Conservation (phyloP, 495 filamentous ascomycete species). For the Aspergillus indologenus region DNA sequence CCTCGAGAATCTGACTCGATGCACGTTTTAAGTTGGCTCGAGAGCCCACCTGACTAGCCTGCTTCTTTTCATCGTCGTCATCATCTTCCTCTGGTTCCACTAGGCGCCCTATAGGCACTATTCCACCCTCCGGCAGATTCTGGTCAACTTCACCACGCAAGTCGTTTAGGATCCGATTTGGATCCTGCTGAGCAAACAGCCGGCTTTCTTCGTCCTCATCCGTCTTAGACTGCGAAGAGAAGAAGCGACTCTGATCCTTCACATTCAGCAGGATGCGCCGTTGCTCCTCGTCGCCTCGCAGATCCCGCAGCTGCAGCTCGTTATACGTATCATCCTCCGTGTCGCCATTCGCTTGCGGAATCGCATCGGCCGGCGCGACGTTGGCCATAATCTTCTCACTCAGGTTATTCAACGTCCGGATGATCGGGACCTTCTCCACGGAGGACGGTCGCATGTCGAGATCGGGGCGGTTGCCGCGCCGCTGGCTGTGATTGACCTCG, state of each 20-base stretch:
- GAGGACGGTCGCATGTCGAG: constrained; percentile 75
- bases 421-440: constrained; percentile 69
- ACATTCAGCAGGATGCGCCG: constrained; percentile 80
- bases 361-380: constrained; percentile 71
- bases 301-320: constrained; percentile 74
- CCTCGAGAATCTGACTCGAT: constrained; percentile 42
- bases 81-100: constrained; percentile 61
- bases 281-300: constrained; percentile 69
- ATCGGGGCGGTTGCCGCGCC: constrained; percentile 79
- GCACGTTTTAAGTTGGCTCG: constrained; percentile 35
- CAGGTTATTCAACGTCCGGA: constrained; percentile 79
- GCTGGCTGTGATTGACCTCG: constrained; percentile 80
- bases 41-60: constrained; percentile 37
- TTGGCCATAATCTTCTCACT: constrained; percentile 89
- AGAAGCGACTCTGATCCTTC: constrained; percentile 78
- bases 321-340: constrained; percentile 74
- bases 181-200: constrained; percentile 62
- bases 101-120: constrained; percentile 39
- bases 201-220: constrained; percentile 51
- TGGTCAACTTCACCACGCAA: constrained; percentile 59
- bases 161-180: constrained; percentile 59
- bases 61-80: constrained; percentile 50
- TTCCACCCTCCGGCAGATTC: constrained; percentile 54
- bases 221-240: constrained; percentile 60
- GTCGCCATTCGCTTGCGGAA: constrained; percentile 59